phyloP scores from a whole-genome alignment of 768 basidiomycete genomes.

The Ramaria sp. region DNA sequence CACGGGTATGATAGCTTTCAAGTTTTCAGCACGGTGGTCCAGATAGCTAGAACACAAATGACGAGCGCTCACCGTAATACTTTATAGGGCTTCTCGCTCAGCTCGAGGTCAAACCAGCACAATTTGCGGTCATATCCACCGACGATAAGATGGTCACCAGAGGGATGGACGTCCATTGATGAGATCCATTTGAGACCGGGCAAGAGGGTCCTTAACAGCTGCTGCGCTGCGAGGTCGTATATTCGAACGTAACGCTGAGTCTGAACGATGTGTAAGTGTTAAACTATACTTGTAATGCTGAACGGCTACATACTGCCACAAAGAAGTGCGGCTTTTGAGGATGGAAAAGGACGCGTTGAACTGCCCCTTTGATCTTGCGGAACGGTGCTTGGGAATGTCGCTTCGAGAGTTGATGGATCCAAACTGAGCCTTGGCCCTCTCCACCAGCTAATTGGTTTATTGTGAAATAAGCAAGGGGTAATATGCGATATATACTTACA shows the following conservation, averaged over 20 bases:
- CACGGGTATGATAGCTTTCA: conserved; percentile 84
- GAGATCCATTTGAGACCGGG: conserved; percentile 99
- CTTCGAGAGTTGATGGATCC: conserved; percentile 91
- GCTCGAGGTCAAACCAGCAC: conserved; percentile 98
- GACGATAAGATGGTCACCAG: conserved; percentile 92
- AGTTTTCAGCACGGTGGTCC: not conserved
- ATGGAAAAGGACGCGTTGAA: conserved; percentile 92
- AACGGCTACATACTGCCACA: conserved; percentile 63
- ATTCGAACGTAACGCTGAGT: conserved; percentile 94
- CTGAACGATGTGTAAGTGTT: conserved; percentile 27
- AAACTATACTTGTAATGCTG: not conserved
- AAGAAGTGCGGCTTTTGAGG: conserved; percentile 93
- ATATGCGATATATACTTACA: conserved; percentile 43
- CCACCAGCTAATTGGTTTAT: conserved; percentile 43
- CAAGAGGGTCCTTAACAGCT: conserved; percentile 82
- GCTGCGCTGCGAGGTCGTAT: conserved; percentile 92
- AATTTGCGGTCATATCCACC: conserved; percentile 96
- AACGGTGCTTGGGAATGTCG: conserved; percentile 97
- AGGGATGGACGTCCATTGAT: conserved; percentile 92
- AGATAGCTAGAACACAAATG: not conserved
- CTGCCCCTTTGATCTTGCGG: conserved; percentile 84
- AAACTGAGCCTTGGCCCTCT: conserved; percentile 72
- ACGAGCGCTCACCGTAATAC: conserved; percentile 59
- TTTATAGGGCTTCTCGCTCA: conserved; percentile 95
- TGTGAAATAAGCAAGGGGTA: not conserved